Evolutionary conservation across 352 stramenopile genomes (phyloP), one percentile per base, ranked within the genome.

Genomic region (Globisporangium sylvaticum): DNA sequence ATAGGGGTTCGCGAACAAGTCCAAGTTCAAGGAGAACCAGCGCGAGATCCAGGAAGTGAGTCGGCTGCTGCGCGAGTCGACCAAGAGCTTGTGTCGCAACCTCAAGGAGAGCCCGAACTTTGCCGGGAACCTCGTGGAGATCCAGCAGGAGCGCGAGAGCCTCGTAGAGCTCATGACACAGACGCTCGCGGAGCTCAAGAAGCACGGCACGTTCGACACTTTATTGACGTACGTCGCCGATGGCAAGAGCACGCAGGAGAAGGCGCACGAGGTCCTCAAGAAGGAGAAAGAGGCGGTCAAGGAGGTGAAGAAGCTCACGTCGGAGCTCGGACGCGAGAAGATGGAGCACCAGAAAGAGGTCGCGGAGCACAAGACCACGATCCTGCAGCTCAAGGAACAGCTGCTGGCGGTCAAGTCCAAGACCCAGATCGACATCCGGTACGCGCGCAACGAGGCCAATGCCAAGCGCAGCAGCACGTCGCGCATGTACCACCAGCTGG

Each of bases 81-180:
- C 92, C 67, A 96, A 97, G 67, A 97, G 89, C 54, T 71, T 98
- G 32, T 97, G 90, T 65, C 80, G 89, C 20, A 98, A 96, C 64
- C 79, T 98, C 14, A 97, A 97, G 69, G 84, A 98, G 73, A 98
- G 97, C 72, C 90, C 92, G 6, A 97, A 98, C 63, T 95, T 98
- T 58, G 90, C 82, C 1, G 90, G 88, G 1, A 98, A 97, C 66
- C 76, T 97, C 31, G 70, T 96, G 46, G 97, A 98, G 74, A 97
- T 98, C 66, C 90, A 97, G 71, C 80, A 96, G 46, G 93, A 98
- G 66, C 79, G 91, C 18, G 86, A 91, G 31, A 81, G 76, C 20
- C 69, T 98, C 14, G 76, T 95, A 27, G 83, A 95, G 67, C 71
- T 96, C 31, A 59, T 97, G 1, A 71, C 72, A 4, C 74, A 84